Base-by-base conservation (phyloP, 768 basidiomycete species). In the Gautieria morchelliformis region DNA sequence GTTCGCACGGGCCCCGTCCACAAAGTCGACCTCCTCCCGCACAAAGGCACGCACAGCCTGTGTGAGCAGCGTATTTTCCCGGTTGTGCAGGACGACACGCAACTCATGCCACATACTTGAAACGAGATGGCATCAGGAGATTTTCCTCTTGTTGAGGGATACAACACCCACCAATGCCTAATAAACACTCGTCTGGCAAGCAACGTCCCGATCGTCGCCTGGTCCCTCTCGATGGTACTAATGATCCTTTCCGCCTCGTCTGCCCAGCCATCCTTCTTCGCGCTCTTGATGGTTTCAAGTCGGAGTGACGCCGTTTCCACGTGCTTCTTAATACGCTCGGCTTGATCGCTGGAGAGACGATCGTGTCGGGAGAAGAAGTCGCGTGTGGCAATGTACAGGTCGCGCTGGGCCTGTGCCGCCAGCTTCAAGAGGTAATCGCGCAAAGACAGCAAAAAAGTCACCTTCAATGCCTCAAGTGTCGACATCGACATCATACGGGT, bases 81-180 rank as follows among this genome's bases (percentile, higher is more conserved):
- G 77, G 62, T 94, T 93, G 69, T 96, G 93, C 46, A 95, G 73
- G 39, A 97, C 85, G 17, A 93, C 89, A 22, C 90, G 83, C n/a
- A 95, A 76, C 69, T 97, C 93, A 64, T 95, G 89, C 93, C 93
- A 97, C 80, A 96, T 81, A 62, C 93, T 93, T 63, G 22, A 32
- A 54, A 48, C 44, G 39, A 46, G 45, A 53, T 52, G 12, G 37
- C 30, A 41, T 54, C 60, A 33, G 40, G 5, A 24, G 53, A 45
- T 41, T 44, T 9, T 9, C 5, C 14, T 12, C 39, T 20, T 35
- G n/a, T 53, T 17, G 15, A 37, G 35, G 4, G 10, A 37, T 4
- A 37, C 35, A 9, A 10, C 45, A 19, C 83, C 65, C 65, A 93
- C 90, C 85, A 89, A 56, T 87, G 86, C 53, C 89, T 84, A 58